Conservation (phyloP, 2,329 filamentous ascomycete genomes). For the Sporothrix euskadiensis region DNA sequence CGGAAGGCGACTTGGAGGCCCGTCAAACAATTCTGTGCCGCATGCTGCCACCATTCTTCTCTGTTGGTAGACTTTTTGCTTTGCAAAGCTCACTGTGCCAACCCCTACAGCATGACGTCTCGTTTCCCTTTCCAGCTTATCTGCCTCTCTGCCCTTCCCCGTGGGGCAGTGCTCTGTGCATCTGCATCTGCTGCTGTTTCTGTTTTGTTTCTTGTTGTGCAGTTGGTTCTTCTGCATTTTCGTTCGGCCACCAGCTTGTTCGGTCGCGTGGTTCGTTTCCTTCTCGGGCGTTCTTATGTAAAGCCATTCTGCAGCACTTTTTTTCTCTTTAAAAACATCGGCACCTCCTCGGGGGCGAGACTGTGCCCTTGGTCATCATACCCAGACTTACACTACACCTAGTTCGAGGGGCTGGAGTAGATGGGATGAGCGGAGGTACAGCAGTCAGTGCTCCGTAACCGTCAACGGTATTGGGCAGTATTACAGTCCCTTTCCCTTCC, state of each 20-base stretch:
- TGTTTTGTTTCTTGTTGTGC: neutral
- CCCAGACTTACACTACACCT: neutral
- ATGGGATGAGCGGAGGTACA: slow-evolving; percentile 16
- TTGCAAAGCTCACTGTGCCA: neutral
- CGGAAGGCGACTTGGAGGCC: neutral
- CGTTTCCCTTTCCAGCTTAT: neutral
- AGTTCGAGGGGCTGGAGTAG: slow-evolving; percentile 10
- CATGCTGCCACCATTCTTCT: neutral
- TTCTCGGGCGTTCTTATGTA: neutral
- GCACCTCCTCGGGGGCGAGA: slow-evolving; percentile 1
- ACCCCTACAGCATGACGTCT: neutral
- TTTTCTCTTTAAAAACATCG: neutral
- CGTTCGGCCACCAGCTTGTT: neutral
- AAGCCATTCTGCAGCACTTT: neutral
- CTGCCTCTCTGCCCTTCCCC: neutral
- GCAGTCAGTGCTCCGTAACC: slow-evolving; percentile 2
- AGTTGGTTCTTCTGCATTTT: neutral
- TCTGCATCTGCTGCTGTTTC: neutral
- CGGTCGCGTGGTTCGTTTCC: neutral
- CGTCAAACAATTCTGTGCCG: neutral
- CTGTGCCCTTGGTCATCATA: neutral
- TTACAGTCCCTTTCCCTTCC: too few species aligned
- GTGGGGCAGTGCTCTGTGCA: slow-evolving; percentile 5
- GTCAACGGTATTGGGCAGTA: neutral
- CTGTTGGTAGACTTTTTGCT: neutral